Evolutionary conservation across 176 grass and related monocot genomes (phyloP), one percentile per base, ranked within the genome.

Genomic region (Guadua angustifolia): DNA sequence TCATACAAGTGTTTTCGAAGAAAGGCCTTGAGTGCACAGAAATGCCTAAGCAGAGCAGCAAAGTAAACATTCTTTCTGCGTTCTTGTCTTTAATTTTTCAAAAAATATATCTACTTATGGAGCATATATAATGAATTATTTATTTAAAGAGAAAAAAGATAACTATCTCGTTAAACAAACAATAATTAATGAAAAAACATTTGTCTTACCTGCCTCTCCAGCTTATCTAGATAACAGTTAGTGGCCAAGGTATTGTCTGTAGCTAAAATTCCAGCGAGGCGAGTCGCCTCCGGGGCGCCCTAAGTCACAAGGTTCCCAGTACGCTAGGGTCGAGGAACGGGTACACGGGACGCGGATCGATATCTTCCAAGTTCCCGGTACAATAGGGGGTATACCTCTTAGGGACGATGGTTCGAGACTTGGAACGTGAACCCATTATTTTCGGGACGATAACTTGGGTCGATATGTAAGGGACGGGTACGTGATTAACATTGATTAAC

Each of bases 121-220:
- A 69, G 12, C 32, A 51, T 42, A 69, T 4, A 38, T 66, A 66
- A 5, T 6, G 9, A 21, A 38, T 53, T 35, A 52, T 71, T 78
- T 36, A 35, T n/a, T 83, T 63, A 45, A 83, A 56, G 6, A 36
- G 57, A 0, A 51, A 42, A 19, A 0, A 57, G 24, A 46, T 40
- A 43, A 45, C 51, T 51, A 78, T 46, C 1, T 77, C n/a, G 5
- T 21, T 38, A 78, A 52, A 25, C 14, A 79, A 66, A 71, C 19
- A 53, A 26, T 6, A 26, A 52, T 24, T 17, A 5, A 42, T 74
- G 24, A n/a, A 74, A 42, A 45, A 76, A 62, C 10, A 79, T 35
- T 65, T 64, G 10, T 62, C 73, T 81, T 66, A 94, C 95, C 90
- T 91, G 76, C 67, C 66, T 89, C 60, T 91, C 78, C 62, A 97